Base-by-base conservation (phyloP, 1,284 basidiomycete genomes). In the Trametes pubescens region DNA sequence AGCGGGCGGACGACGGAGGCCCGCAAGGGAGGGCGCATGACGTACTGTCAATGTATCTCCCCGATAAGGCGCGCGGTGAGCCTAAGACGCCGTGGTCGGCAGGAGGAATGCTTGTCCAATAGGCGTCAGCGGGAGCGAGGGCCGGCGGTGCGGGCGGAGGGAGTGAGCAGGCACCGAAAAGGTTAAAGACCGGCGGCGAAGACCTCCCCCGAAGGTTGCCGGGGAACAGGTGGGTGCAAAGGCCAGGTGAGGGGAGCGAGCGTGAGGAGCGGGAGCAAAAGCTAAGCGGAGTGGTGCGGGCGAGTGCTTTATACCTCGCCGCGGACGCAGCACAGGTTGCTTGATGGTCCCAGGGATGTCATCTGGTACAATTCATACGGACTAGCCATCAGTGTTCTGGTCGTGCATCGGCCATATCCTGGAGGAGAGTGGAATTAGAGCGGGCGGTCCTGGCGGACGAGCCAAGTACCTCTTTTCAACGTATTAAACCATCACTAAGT, bases 361-460 rank as follows among this genome's bases (percentile, higher is more conserved):
- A 8, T 24, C 3, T 2, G 22, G n/a, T 8, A 16, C 29, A n/a
- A 18, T 22, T 47, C 44, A n/a, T 21, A 47, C 47, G 47, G 54
- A 44, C n/a, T 35, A 18, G 43, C 21, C 18, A 13, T 37, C 24
- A 22, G 2, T 32, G 16, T 38, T 38, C 14, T 14, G 14, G 14
- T 22, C 13, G 21, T 10, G 24, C 22, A 34, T 24, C 2, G 29
- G 34, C n/a, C 44, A 13, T 18, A 2, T 3, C 22, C 46, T 26
- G 34, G 43, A 46, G 46, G 34, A 21, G 14, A 49, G 56, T 49
- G 56, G 56, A 57, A 46, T 57, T 57, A 57, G 46, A 40, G 56
- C 35, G 60, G 38, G 26, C 53, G 47, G 44, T 35, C 47, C 47
- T 22, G 34, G 40, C 32, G 22, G 44, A 54, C 37, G 9, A 18